phyloP scores from a whole-genome alignment of 2,329 filamentous ascomycete species.

The Xylaria sp. region DNA sequence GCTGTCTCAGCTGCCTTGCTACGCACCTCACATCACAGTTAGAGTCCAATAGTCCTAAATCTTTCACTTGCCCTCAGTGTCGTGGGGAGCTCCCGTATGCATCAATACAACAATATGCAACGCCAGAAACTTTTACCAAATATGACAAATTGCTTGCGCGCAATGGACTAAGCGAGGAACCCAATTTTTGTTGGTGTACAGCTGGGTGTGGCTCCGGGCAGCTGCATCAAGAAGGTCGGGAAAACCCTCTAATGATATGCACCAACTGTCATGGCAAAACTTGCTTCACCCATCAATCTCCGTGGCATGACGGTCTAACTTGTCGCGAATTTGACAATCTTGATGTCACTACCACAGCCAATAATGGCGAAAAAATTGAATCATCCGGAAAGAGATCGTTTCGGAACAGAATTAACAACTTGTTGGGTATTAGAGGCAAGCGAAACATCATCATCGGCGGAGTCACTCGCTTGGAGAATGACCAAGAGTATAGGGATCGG shows the following conservation, averaged over 20 bases:
- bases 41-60: slow-evolving; percentile 19
- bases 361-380: slow-evolving; percentile 2
- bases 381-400: slow-evolving; percentile 10
- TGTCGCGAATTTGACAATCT: slow-evolving; percentile 24
- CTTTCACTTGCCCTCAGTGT: slow-evolving; percentile 27
- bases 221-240: slow-evolving; percentile 24
- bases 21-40: slow-evolving; percentile 23
- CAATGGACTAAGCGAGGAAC: slow-evolving; percentile 19
- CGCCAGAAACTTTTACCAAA: slow-evolving; percentile 15
- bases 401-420: slow-evolving; percentile 8
- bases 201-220: slow-evolving; percentile 27
- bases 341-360: slow-evolving; percentile 7
- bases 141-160: slow-evolving; percentile 23
- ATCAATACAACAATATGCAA: slow-evolving; percentile 22
- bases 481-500: slow-evolving; percentile 21
- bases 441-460: slow-evolving; percentile 20
- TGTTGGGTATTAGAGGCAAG: slow-evolving; percentile 23
- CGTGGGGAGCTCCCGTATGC: slow-evolving; percentile 20
- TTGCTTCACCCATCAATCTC: slow-evolving; percentile 25
- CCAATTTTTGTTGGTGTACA: slow-evolving; percentile 31
- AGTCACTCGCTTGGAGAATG: slow-evolving; percentile 23
- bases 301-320: slow-evolving; percentile 27
- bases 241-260: slow-evolving; percentile 28
- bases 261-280: slow-evolving; percentile 23
- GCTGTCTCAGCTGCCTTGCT: slow-evolving; percentile 19